Base-by-base conservation (phyloP, 768 basidiomycete species). In the Cystofilobasidium capitatum region DNA sequence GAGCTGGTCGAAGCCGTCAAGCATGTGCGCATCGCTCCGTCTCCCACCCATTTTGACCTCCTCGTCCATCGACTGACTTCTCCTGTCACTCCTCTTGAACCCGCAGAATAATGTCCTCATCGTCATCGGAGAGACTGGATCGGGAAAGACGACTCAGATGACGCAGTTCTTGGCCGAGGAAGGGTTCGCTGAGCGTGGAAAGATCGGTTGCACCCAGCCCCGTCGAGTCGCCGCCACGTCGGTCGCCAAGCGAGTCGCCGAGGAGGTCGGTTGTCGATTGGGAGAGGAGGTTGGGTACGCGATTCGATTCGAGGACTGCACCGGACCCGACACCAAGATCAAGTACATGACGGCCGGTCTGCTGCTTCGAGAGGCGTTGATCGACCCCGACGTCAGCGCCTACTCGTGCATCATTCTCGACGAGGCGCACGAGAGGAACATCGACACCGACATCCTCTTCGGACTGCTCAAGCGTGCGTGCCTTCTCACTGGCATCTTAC, bases 271-370 rank as follows among this genome's bases (percentile, higher is more conserved):
- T 14, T 98, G 94, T 79, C 85, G 96, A 20, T 80, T 99, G 12
- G 96, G 96, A 8, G 91, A 93, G 75, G 96, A 98, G 77, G 94
- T 99, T 70, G 96, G 96, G 9, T 99, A 99, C 76, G 89, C 89
- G 8, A 97, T 99, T 73, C 94, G 96, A 80, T 99, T 99, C 77
- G 96, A 99, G 79, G 96, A 99, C 77, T 92, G 94, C 78, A 98
- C 96, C 8, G 88, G 91, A 74, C 94, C 96, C 4, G 96, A 99
- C 79, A 98, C 96, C 3, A 86, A 88, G 74, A 99, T 99, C 83
- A 99, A 98, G 78, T 99, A 96, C 83, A 97, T 99, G 96, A 99
- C 96, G 74, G 96, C 98, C 75, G 96, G 96, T 80, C 97, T 99
- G 91, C 82, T 99, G 31, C 90, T 97, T 74, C 85, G 96, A 79